These are phyloP conservation scores for Aspergillus felis DNA, from an alignment of 2,329 filamentous ascomycete species.

Conservation along the genomic window DNA sequence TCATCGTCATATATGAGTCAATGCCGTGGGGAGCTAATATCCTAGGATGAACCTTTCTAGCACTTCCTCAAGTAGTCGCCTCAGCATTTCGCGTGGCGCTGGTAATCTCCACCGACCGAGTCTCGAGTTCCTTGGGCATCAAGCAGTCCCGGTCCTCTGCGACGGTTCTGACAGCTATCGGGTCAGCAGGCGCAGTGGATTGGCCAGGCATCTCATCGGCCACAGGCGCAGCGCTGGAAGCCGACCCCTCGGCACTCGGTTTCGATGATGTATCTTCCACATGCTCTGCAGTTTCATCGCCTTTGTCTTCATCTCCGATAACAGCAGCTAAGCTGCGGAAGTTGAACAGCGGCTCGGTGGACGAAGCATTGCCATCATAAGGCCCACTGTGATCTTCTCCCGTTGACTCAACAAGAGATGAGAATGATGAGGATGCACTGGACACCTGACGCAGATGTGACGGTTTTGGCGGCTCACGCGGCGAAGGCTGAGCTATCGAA, in stretches of 20 bases:
- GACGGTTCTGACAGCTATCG: conserved; percentile 7
- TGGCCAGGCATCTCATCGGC: conserved; percentile 12
- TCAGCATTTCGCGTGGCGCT: conserved; percentile 20
- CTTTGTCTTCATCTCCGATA: conserved; percentile 63
- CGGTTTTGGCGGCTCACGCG: conserved; percentile 54
- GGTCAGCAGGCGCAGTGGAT: conserved; percentile 5
- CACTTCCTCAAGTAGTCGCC: conserved; percentile 22
- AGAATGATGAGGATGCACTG: conserved; percentile 78
- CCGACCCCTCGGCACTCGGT: conserved; percentile 20
- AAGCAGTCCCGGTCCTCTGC: conserved; percentile 15
- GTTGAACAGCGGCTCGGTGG: conserved; percentile 80
- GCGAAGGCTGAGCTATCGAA: conserved; percentile 42
- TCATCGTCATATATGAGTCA: too few species aligned
- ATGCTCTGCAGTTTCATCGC: conserved; percentile 33
- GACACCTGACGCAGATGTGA: conserved; percentile 80
- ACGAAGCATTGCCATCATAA: conserved; percentile 47
- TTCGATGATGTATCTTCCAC: conserved; percentile 31
- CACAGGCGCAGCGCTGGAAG: conserved; percentile 15
- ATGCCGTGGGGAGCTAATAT: too few species aligned
- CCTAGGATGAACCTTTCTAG: not conserved
- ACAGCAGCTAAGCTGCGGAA: conserved; percentile 83
- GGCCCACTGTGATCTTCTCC: conserved; percentile 39
- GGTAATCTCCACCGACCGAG: conserved; percentile 34
- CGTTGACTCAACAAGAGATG: conserved; percentile 66
- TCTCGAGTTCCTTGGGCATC: conserved; percentile 34